A percentile compares a stretch with the other conserved stretches of the same genome.
phyloP scores from a whole-genome alignment of 768 basidiomycete genomes.

The Tricholoma saponaceum region DNA sequence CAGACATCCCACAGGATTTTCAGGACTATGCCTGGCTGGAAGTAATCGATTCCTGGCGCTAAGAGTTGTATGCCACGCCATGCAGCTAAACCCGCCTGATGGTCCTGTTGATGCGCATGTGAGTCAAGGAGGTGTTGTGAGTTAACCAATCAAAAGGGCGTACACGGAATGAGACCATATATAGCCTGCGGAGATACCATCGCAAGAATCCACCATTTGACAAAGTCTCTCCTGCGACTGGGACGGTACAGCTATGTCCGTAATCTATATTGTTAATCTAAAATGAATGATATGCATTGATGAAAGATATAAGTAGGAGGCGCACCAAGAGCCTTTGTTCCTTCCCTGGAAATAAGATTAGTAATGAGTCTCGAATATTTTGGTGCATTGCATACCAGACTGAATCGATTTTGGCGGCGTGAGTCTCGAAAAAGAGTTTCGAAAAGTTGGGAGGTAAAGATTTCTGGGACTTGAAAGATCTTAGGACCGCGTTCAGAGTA shows the following conservation, averaged over 20 bases:
- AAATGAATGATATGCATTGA: background rate
- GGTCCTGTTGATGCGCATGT: background rate
- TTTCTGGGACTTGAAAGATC: background rate
- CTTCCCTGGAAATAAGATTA: background rate
- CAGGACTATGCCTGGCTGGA: background rate
- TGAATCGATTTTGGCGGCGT: background rate
- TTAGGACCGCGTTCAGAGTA: background rate
- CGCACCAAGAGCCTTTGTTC: background rate
- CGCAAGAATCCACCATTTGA: background rate
- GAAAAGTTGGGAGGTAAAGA: background rate
- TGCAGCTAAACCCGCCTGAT: background rate
- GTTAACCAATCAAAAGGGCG: background rate
- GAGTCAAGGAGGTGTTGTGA: background rate
- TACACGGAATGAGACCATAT: background rate
- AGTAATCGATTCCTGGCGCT: background rate
- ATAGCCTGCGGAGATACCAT: background rate
- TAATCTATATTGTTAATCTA: background rate
- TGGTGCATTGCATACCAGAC: background rate
- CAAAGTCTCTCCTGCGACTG: background rate
- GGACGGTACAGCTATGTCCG: background rate
- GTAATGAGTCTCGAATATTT: background rate
- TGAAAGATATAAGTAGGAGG: background rate
- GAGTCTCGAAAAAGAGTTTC: background rate
- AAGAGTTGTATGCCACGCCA: background rate
- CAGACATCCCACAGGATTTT: background rate